These are phyloP conservation scores for Rhizopogon roseolus DNA, from an alignment of 768 basidiomycete species.

Conservation along the genomic window DNA sequence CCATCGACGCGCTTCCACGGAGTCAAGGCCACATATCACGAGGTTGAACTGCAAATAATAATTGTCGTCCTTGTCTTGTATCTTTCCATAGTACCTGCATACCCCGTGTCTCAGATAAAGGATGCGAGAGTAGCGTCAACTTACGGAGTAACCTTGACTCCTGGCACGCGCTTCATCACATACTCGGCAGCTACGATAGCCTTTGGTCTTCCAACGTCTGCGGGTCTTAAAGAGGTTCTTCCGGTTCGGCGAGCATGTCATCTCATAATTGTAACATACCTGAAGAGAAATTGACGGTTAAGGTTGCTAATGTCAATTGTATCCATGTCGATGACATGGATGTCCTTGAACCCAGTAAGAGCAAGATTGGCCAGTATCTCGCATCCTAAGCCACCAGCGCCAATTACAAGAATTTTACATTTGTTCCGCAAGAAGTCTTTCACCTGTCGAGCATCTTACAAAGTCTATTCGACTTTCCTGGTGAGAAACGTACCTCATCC, in stretches of 20 bases:
- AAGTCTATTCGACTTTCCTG: background rate
- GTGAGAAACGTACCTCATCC: conserved; percentile 52
- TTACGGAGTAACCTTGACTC: conserved; percentile 95
- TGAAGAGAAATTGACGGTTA: conserved; percentile 96
- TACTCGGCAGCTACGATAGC: conserved; percentile 93
- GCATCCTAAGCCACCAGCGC: conserved; percentile 95
- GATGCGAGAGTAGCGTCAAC: conserved; percentile 24
- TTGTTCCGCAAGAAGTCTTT: conserved; percentile 80
- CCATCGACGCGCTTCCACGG: conserved; percentile 96
- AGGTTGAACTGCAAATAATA: conserved; percentile 98
- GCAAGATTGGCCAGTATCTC: conserved; percentile 98
- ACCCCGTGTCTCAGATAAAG: conserved; percentile 7
- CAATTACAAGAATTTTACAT: conserved; percentile 95
- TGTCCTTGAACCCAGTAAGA: conserved; percentile 94
- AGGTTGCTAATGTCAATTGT: conserved; percentile 99
- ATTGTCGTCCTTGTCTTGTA: conserved; percentile 93
- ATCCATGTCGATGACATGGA: conserved; percentile 99
- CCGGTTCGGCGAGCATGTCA: background rate
- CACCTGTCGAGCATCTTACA: conserved; percentile 44
- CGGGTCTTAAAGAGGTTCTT: conserved; percentile 45
- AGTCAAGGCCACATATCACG: conserved; percentile 95
- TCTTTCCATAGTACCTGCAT: conserved; percentile 88
- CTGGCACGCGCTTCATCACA: conserved; percentile 94
- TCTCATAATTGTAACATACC: conserved; percentile 43
- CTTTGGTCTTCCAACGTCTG: conserved; percentile 93